Conservation (phyloP, 108 stramenopile genomes). For the Cyclotella sp. region DNA sequence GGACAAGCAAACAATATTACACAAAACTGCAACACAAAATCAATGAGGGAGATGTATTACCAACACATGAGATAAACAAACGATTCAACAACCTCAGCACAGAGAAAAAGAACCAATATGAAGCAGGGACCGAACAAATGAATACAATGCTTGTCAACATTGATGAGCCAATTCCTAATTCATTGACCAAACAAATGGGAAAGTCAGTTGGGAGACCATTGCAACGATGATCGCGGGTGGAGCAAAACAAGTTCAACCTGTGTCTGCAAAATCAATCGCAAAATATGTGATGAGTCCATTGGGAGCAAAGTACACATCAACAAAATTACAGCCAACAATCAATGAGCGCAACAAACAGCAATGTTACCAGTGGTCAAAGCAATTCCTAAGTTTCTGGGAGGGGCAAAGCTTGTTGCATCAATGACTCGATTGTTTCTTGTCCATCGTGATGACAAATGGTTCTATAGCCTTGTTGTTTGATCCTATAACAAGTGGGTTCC, state of each 20-base stretch:
- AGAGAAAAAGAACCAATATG: too few species aligned
- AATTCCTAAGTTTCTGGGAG: not conserved
- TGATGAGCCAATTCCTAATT: not conserved
- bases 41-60: not conserved
- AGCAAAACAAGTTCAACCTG: not conserved
- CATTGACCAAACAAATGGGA: not conserved
- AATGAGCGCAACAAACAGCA: not conserved
- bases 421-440: not conserved
- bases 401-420: not conserved
- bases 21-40: not conserved
- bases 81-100: too few species aligned
- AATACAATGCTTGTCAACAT: conserved; percentile 1
- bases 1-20: not conserved
- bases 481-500: conserved; percentile 3
- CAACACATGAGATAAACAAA: not conserved
- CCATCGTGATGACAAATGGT: not conserved
- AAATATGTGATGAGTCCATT: not conserved
- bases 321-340: not conserved
- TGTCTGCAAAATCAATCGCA: not conserved
- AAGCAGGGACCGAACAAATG: not conserved
- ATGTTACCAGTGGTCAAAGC: not conserved
- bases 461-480: not conserved
- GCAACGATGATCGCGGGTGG: not conserved
- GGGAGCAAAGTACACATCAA: conserved; percentile 10
- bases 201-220: not conserved